Percentiles rank a stretch among this genome's conserved stretches.
Conservation (phyloP, 805 yeast genomes). For the Lachancea mirantina region DNA sequence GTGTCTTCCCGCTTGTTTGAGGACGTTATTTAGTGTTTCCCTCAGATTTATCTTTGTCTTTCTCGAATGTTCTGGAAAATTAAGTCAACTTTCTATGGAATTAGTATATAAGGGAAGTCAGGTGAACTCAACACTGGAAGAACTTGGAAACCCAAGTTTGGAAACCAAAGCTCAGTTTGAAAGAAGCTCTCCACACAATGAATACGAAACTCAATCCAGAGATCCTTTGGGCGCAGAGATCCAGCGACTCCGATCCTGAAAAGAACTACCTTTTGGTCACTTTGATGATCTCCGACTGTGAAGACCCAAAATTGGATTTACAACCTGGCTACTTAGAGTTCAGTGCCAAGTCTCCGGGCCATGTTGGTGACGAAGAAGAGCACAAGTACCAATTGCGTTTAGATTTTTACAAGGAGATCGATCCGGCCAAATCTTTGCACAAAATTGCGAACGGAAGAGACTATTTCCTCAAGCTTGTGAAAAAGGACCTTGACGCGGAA, state of each 20-base stretch:
- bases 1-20: too few species aligned
- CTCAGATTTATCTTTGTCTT: too few species aligned
- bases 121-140: too few species aligned
- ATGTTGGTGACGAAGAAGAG: constrained; percentile 36
- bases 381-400: constrained; percentile 54
- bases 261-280: constrained; percentile 76
- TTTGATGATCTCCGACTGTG: constrained; percentile 64
- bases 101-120: too few species aligned
- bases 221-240: constrained; percentile 96
- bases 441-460: constrained; percentile 48
- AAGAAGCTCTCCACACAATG: too few species aligned
- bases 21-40: too few species aligned
- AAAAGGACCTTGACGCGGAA: constrained; percentile 63
- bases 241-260: constrained; percentile 58
- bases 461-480: constrained; percentile 53
- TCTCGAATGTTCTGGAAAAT: too few species aligned
- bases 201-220: constrained; percentile 32
- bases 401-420: constrained; percentile 72
- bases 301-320: constrained; percentile 52
- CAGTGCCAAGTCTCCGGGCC: constrained; percentile 34
- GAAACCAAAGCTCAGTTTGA: too few species aligned
- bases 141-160: too few species aligned
- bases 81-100: too few species aligned
- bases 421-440: constrained; percentile 53
- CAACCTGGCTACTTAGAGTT: constrained; percentile 50